phyloP scores from a whole-genome alignment of 441 rosid genomes.

The California macrophylla region DNA sequence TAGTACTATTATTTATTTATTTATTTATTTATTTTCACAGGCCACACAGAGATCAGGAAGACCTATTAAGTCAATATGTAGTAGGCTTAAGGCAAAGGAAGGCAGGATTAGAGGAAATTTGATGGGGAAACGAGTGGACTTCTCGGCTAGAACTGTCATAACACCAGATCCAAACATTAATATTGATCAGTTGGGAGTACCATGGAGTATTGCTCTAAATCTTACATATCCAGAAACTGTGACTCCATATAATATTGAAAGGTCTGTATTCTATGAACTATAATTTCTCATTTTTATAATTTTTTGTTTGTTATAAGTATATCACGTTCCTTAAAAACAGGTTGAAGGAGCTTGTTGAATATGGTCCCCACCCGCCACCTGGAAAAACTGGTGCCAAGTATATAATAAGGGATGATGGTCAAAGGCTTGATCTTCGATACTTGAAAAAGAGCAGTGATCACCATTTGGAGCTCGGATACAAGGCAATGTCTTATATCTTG shows the following conservation, averaged over 20 bases:
- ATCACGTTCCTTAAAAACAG: constrained; percentile 26
- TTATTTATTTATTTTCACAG: constrained; percentile 29
- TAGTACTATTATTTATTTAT: constrained; percentile 7
- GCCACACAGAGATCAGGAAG: constrained; percentile 99
- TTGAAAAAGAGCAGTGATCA: constrained; percentile 99
- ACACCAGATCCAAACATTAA: constrained; percentile 95
- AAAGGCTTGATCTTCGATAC: constrained; percentile 94
- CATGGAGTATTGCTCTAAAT: constrained; percentile 96
- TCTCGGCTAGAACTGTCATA: constrained; percentile 90
- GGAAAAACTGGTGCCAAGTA: constrained; percentile 98
- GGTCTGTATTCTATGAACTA: constrained; percentile 26
- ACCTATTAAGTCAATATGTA: constrained; percentile 94
- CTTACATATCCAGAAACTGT: constrained; percentile 94
- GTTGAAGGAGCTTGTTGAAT: constrained; percentile 90
- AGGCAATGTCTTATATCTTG: constrained; percentile 28
- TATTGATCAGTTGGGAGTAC: constrained; percentile 94
- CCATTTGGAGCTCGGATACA: constrained; percentile 97
- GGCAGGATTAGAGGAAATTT: constrained; percentile 93
- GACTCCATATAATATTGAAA: constrained; percentile 97
- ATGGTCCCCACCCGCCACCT: constrained; percentile 99
- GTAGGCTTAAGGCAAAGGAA: constrained; percentile 96
- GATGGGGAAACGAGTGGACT: constrained; percentile 99
- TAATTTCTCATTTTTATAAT: neutral
- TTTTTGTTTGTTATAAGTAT: neutral
- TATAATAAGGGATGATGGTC: constrained; percentile 95